A percentile compares a stretch with the other conserved stretches of the same genome.
Conservation (phyloP, 495 filamentous ascomycete species). For the Glonium stellatum region DNA sequence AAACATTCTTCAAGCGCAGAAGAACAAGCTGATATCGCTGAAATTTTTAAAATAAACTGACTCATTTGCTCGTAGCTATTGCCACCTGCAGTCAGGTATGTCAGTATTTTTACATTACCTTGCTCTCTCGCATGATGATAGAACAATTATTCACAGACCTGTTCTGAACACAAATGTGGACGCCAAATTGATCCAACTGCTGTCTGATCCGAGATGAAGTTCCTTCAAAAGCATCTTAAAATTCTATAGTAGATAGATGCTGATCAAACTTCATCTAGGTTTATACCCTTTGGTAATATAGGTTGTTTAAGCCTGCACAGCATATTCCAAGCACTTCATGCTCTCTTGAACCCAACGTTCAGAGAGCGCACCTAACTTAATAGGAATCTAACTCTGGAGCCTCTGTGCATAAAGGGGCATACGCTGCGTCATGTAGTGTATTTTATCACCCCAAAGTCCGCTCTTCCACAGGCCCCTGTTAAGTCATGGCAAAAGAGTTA, state of each 20-base stretch:
- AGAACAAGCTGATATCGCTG: constrained; percentile 20
- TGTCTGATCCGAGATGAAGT: constrained; percentile 52
- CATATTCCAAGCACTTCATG: neutral
- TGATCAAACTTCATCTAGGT: neutral
- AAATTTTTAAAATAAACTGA: neutral
- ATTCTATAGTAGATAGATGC: neutral
- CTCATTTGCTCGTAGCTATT: neutral
- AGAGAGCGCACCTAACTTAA: too few relatives aligned
- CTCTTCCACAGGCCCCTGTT: too few relatives aligned
- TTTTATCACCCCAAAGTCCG: too few relatives aligned
- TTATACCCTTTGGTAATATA: too few relatives aligned
- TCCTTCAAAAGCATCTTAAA: neutral
- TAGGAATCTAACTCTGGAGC: too few relatives aligned
- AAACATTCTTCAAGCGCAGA: constrained; percentile 68
- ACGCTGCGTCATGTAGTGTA: too few relatives aligned
- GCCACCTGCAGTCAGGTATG: neutral
- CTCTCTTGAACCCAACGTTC: too few relatives aligned
- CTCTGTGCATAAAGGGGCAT: too few relatives aligned
- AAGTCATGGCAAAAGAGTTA: too few relatives aligned
- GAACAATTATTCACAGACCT: constrained; percentile 69
- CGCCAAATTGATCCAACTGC: constrained; percentile 66
- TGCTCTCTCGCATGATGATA: constrained; percentile 50
- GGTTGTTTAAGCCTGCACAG: too few relatives aligned
- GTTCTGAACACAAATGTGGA: constrained; percentile 61
- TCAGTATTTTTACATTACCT: constrained; percentile 28